These are phyloP conservation scores for Citrullus colocynthis DNA, from an alignment of 306 rosid genomes.

Conservation along the genomic window DNA sequence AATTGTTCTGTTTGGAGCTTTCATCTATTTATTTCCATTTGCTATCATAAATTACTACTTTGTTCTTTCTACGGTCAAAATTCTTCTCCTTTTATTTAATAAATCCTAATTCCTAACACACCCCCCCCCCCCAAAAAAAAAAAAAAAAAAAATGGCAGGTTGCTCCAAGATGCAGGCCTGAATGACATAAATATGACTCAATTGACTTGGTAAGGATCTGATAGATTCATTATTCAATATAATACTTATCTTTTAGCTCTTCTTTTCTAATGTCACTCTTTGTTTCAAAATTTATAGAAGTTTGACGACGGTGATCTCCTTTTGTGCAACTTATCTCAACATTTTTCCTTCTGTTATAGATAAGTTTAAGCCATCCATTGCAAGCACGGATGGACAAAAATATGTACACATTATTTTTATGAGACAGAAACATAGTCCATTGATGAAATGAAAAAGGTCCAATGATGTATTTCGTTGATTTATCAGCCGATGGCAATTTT, in stretches of 20 bases:
- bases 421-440: too few species aligned
- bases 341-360: background rate
- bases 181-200: constrained; percentile 72
- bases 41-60: too few species aligned
- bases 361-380: background rate
- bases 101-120: too few species aligned
- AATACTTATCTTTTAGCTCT: background rate
- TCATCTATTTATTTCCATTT: too few species aligned
- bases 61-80: too few species aligned
- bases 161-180: constrained; percentile 76
- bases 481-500: too few species aligned
- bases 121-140: too few species aligned
- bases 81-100: background rate
- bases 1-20: too few species aligned
- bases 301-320: background rate
- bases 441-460: too few species aligned
- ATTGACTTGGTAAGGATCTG: constrained; percentile 52
- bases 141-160: constrained; percentile 27
- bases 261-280: background rate
- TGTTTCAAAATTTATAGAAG: background rate
- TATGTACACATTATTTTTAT: too few species aligned
- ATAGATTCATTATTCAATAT: background rate
- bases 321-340: background rate
- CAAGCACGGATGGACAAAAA: background rate
- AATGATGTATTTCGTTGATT: too few species aligned